Evolutionary conservation across 306 rosid genomes (phyloP).

Genomic region (Begonia masoniana): DNA sequence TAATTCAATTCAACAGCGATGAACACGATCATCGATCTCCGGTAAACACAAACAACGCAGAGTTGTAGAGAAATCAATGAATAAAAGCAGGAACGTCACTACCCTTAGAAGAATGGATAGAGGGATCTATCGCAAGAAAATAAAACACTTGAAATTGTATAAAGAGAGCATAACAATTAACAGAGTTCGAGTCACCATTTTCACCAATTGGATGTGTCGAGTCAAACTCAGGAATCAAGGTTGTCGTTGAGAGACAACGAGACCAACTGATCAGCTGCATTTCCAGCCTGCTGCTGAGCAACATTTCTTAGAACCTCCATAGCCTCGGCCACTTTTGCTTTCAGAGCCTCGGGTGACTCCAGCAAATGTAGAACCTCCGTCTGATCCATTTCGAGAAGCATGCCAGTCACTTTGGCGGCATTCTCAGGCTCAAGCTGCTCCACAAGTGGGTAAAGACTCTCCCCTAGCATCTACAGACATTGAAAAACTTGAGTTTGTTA

Average conservation of each 20-base stretch:
- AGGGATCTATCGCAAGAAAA: no score
- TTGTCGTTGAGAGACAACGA: constrained; percentile 18
- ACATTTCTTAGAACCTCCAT: constrained; percentile 27
- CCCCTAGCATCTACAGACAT: constrained; percentile 21
- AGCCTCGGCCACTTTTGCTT: constrained; percentile 24
- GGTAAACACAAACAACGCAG: no score
- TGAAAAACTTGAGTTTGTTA: neutral
- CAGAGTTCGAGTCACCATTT: no score
- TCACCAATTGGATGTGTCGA: no score
- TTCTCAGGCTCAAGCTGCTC: constrained; percentile 23
- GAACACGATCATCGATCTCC: no score
- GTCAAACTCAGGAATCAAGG: no score
- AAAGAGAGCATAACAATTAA: no score
- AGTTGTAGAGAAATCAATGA: no score
- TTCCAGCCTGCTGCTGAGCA: constrained; percentile 16
- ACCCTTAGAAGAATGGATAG: no score
- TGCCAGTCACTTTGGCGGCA: constrained; percentile 27
- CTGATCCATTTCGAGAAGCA: constrained; percentile 32
- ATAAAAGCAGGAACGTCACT: no score
- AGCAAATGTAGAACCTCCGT: constrained; percentile 27
- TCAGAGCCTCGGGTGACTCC: constrained; percentile 28
- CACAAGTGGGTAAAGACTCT: constrained; percentile 26
- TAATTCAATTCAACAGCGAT: no score
- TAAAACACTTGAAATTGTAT: no score
- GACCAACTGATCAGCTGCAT: constrained; percentile 17